Conservation (phyloP, 1,284 basidiomycete species). For the Marasmius oreades region DNA sequence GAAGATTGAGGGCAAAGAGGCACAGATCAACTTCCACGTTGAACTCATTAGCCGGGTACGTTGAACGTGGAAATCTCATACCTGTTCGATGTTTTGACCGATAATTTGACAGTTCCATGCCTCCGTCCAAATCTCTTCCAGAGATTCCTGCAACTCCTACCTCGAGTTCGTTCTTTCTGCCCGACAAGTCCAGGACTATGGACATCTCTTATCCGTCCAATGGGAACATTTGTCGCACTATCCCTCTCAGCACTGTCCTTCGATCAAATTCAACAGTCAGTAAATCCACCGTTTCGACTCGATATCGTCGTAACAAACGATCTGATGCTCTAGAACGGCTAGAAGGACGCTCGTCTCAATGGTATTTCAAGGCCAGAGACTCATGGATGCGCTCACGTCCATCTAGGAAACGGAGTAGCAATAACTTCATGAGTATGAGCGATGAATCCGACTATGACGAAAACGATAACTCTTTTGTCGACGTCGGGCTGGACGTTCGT, state of each 20-base stretch:
- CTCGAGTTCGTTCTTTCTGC: neutral
- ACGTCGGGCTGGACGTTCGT: neutral
- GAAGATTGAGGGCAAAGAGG: neutral
- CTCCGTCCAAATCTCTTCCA: neutral
- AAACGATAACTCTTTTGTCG: neutral
- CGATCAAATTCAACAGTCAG: conserved; percentile 7
- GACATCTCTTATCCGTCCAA: neutral
- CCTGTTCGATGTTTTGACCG: neutral
- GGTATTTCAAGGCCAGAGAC: neutral
- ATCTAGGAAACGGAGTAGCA: neutral
- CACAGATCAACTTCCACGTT: neutral
- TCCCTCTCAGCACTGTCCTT: conserved; percentile 3
- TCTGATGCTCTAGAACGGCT: conserved; percentile 45
- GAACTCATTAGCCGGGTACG: neutral
- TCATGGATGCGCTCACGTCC: neutral
- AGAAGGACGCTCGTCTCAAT: conserved; percentile 35
- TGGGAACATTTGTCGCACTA: neutral
- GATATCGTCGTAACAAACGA: conserved; percentile 17
- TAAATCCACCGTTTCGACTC: conserved; percentile 23
- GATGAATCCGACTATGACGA: neutral
- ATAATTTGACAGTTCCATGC: neutral
- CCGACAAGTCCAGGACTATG: neutral
- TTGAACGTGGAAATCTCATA: neutral
- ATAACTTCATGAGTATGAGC: neutral
- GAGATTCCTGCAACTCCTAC: neutral